Percentiles rank a stretch among this genome's conserved stretches.
phyloP scores from a whole-genome alignment of 495 filamentous ascomycete species.

The Sporormia fimetaria region DNA sequence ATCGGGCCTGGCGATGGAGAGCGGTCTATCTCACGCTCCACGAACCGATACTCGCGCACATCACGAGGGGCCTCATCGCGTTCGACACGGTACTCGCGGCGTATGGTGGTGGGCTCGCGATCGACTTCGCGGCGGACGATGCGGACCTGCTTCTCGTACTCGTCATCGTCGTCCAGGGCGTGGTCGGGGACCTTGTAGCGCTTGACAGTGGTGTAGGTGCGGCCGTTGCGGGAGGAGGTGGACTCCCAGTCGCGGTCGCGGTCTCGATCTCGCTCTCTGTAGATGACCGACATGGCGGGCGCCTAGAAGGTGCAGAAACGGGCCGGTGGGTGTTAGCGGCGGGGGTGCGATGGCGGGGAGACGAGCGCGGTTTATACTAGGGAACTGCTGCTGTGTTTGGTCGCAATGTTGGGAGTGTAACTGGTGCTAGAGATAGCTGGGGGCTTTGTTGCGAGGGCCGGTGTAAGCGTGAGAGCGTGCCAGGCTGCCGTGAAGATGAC shows the following conservation, averaged over 20 bases:
- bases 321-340: not conserved
- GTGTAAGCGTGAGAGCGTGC: no score
- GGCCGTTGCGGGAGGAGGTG: conserved; percentile 17
- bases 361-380: no score
- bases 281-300: conserved; percentile 24
- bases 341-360: not conserved
- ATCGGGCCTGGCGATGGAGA: conserved; percentile 2
- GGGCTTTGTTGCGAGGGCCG: no score
- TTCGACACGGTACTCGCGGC: conserved; percentile 8
- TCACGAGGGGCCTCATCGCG: conserved; percentile 4
- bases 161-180: conserved; percentile 22
- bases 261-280: conserved; percentile 23
- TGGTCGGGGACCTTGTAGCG: conserved; percentile 35
- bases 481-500: no score
- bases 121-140: conserved; percentile 29
- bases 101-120: conserved; percentile 7
- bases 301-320: not conserved
- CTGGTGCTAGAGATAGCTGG: no score
- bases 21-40: conserved; percentile 14
- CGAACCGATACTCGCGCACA: conserved; percentile 14
- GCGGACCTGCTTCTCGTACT: conserved; percentile 28
- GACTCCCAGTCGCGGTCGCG: conserved; percentile 25
- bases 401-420: no score
- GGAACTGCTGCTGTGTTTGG: no score
- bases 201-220: conserved; percentile 32